A percentile compares a stretch with the other conserved stretches of the same genome.
Conservation (phyloP, 2,329 filamentous ascomycete genomes). For the Magnaporthiopsis incrustans region DNA sequence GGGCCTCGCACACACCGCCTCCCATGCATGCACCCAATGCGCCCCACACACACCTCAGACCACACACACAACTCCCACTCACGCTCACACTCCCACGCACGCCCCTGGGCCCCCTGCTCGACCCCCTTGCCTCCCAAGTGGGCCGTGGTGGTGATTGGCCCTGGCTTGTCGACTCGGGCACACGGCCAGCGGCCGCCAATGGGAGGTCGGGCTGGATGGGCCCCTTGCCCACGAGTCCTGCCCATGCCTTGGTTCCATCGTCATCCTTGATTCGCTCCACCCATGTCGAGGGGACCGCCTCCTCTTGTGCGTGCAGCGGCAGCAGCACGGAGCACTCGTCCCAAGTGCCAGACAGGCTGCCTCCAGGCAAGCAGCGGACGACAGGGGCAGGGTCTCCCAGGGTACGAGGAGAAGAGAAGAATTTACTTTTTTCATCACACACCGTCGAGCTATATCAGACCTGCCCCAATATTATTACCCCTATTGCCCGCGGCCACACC, state of each 20-base stretch:
- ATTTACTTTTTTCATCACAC: conserved; percentile 2
- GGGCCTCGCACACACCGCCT: conserved; percentile 8
- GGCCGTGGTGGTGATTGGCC: background rate
- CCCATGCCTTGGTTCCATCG: conserved; percentile 38
- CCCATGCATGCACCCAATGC: conserved; percentile 4
- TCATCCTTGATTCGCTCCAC: conserved; percentile 21
- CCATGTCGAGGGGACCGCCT: background rate
- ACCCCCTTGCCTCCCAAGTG: conserved; percentile 1
- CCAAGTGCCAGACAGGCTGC: background rate
- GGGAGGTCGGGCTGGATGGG: conserved; percentile 35
- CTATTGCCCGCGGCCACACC: conserved; percentile 20
- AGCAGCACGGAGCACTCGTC: background rate
- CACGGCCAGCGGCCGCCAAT: conserved; percentile 30
- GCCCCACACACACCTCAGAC: conserved; percentile 6
- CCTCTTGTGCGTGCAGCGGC: background rate
- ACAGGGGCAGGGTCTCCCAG: background rate
- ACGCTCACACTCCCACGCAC: background rate
- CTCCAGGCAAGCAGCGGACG: conserved; percentile 1
- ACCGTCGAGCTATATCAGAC: conserved; percentile 19
- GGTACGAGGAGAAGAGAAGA: background rate
- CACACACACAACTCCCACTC: background rate
- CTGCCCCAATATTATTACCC: conserved; percentile 19
- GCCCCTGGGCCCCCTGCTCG: background rate
- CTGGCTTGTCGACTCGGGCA: background rate
- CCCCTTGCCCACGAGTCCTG: conserved; percentile 41